Base-by-base conservation (phyloP, 805 yeast genomes). In the Candida verbasci region DNA sequence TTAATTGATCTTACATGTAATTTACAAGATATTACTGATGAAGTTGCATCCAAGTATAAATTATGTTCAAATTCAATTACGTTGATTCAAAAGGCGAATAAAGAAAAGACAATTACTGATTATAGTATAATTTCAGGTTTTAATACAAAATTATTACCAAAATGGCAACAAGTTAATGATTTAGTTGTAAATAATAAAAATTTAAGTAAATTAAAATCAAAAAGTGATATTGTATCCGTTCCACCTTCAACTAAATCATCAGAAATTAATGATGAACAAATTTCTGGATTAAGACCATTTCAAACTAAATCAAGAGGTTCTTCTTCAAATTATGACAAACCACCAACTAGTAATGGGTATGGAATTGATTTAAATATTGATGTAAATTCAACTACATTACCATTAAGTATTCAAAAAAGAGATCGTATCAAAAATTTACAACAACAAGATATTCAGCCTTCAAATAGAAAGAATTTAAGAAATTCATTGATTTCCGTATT, bases 81-180 rank as follows among this genome's bases (percentile, higher is more conserved):
- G 3, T 40, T 65, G n/a, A 49, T 62, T 14, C 50, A 47, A 34
- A 58, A 58, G 23, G 65, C 68, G 3, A 58, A 60, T 28, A 40
- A 41, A 43, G 73, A 70, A 43, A 50, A 63, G 10, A 48, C 70
- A 24, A 51, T 72, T 4, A 60, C 57, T 26, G 65, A 70, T 10
- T 45, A 38, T 9, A 58, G 24, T 5, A 26, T 61, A 14, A 44
- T 49, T 2, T 17, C 32, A 2, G 12, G 30, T 23, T 62, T 51
- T 39, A 60, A 61, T 35, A 51, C 49, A 2, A 34, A 33, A 6
- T 38, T 59, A 3, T 34, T 60, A n/a, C 52, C 57, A 2, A 45
- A 52, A 33, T 60, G 65, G 65, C 44, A 52, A 18, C 24, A 35
- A 14, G 40, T 53, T 7, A 54, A 45, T 42, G 47, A 44, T 18